Evolutionary conservation across 352 stramenopile genomes (phyloP).

Genomic region (Globisporangium okanoganense): DNA sequence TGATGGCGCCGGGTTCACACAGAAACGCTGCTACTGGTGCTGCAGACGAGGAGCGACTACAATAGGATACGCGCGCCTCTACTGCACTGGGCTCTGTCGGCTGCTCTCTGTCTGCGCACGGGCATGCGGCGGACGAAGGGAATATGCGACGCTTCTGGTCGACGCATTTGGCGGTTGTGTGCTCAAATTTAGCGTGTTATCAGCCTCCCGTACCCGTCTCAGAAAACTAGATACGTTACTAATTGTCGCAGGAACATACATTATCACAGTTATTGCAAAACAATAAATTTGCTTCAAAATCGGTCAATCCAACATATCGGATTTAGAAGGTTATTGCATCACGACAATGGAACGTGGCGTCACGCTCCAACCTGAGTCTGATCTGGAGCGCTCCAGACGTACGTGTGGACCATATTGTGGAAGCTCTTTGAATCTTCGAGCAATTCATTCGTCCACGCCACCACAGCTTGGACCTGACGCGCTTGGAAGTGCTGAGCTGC

Average conservation of each 20-base stretch:
- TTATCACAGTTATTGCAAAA: background rate
- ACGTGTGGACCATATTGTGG: background rate
- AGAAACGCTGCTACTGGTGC: background rate
- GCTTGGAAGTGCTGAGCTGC: background rate
- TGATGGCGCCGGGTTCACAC: background rate
- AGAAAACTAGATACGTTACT: background rate
- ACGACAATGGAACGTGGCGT: background rate
- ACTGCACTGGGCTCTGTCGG: background rate
- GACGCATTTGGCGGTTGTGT: background rate
- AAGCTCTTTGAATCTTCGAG: background rate
- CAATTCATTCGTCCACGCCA: conserved; percentile 4
- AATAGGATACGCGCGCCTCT: background rate
- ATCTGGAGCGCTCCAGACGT: background rate
- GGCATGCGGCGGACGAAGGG: background rate
- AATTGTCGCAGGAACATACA: background rate
- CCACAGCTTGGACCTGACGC: background rate
- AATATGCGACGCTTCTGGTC: conserved; percentile 8
- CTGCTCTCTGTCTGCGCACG: background rate
- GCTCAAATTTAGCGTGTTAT: background rate
- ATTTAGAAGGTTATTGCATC: background rate
- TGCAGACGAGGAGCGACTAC: background rate
- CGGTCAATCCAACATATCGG: background rate
- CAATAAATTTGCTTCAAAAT: no score
- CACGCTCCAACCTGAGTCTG: background rate
- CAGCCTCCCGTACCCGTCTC: background rate